phyloP scores from a whole-genome alignment of 768 basidiomycete species.

The Nevesoporus exiguus region DNA sequence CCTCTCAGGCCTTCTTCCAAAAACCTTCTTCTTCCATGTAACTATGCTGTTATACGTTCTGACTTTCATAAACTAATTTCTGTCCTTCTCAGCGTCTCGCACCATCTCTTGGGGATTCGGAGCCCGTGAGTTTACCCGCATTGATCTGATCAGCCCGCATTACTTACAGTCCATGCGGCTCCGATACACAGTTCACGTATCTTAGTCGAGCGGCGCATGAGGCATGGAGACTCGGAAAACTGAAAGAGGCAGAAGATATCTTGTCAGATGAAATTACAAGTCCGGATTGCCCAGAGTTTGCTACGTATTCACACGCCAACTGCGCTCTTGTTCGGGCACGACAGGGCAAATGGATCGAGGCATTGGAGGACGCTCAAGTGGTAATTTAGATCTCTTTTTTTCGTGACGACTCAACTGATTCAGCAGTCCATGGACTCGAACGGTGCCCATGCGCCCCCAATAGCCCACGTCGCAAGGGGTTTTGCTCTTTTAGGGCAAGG shows the following conservation, averaged over 20 bases:
- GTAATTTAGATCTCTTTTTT: not conserved
- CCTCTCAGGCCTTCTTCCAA: too few species aligned
- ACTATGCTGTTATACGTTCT: too few species aligned
- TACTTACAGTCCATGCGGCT: not conserved
- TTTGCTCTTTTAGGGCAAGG: not conserved
- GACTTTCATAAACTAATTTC: not conserved
- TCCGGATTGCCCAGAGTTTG: not conserved
- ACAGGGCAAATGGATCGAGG: not conserved
- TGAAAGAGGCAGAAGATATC: not conserved
- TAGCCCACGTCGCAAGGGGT: not conserved
- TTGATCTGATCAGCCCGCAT: not conserved
- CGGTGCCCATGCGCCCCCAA: not conserved
- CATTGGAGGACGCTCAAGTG: not conserved
- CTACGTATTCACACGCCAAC: not conserved
- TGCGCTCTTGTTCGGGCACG: constrained; percentile 8
- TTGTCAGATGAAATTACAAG: constrained; percentile 1
- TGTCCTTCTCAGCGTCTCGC: not conserved
- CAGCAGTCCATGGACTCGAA: not conserved
- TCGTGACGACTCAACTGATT: not conserved
- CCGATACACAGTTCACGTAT: constrained; percentile 3
- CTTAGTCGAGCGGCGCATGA: not conserved
- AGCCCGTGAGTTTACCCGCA: not conserved
- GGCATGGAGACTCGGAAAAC: constrained; percentile 1
- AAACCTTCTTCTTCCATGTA: too few species aligned
- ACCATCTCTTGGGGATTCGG: not conserved